Percentiles rank a stretch among this genome's conserved stretches.
These are phyloP conservation scores for Inonotus obliquus DNA, from an alignment of 1,284 basidiomycete species.

Conservation along the genomic window DNA sequence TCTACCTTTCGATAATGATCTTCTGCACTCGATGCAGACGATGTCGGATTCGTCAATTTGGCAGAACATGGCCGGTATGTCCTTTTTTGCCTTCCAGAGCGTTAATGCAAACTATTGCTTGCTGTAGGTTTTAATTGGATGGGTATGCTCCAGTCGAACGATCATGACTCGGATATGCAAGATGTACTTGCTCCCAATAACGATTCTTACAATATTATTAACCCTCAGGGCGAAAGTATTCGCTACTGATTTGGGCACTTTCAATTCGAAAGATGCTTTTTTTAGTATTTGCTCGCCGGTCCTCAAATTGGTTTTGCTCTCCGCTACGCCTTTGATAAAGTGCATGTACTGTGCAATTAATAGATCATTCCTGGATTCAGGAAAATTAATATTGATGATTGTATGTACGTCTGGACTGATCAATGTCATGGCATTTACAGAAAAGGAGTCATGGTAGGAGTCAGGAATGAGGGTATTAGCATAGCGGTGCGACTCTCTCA, in stretches of 20 bases:
- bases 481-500: too few relatives aligned
- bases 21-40: constrained; percentile 57
- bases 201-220: neutral
- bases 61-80: constrained; percentile 52
- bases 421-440: too few relatives aligned
- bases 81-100: neutral
- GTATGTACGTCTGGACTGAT: too few relatives aligned
- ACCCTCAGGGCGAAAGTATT: neutral
- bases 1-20: constrained; percentile 52
- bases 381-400: too few relatives aligned
- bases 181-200: neutral
- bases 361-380: too few relatives aligned
- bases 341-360: too few relatives aligned
- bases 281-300: too few relatives aligned
- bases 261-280: too few relatives aligned
- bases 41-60: constrained; percentile 44
- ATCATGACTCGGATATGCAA: constrained; percentile 11
- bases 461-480: too few relatives aligned
- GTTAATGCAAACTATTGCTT: neutral
- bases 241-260: constrained; percentile 8
- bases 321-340: too few relatives aligned
- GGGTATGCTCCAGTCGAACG: constrained; percentile 18
- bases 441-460: too few relatives aligned
- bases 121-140: constrained; percentile 28
- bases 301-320: too few relatives aligned